Evolutionary conservation across 1,139 yeast species (phyloP).

Genomic region (Blastobotrys niveus): DNA sequence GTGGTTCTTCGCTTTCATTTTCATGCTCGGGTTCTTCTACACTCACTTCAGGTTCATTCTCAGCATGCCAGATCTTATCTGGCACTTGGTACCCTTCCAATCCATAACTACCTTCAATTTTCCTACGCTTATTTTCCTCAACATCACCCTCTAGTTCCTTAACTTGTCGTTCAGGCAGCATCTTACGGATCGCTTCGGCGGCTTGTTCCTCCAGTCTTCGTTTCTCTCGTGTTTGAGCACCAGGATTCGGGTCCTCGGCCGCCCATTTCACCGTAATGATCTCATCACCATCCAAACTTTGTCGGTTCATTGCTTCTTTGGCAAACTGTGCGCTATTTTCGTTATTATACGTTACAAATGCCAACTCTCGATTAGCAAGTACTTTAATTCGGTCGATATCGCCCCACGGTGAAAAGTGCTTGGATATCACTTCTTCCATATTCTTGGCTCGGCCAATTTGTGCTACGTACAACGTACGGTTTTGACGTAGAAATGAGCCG

Average conservation of each 20-base stretch:
- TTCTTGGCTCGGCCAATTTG: conserved; percentile 46
- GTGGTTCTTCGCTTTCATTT: neutral
- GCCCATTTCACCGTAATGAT: conserved; percentile 82
- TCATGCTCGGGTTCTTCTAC: neutral
- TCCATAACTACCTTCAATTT: conserved; percentile 17
- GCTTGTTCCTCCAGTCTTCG: conserved; percentile 38
- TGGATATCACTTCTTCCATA: conserved; percentile 42
- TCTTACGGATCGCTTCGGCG: conserved; percentile 35
- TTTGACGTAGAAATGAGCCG: conserved; percentile 68
- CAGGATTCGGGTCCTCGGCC: conserved; percentile 77
- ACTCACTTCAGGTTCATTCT: neutral
- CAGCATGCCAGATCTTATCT: conserved; percentile 22
- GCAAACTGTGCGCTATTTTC: conserved; percentile 88
- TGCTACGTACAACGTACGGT: conserved; percentile 75
- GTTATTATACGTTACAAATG: conserved; percentile 64
- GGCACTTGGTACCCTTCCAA: conserved; percentile 26
- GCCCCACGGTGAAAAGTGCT: conserved; percentile 71
- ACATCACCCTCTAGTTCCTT: conserved; percentile 25
- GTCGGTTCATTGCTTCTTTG: conserved; percentile 86
- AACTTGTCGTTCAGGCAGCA: conserved; percentile 31
- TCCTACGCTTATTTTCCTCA: conserved; percentile 16
- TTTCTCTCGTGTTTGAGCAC: conserved; percentile 49
- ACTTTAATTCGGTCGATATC: conserved; percentile 61
- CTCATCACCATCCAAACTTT: conserved; percentile 57
- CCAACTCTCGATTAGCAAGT: conserved; percentile 60